Conservation (phyloP, 2,329 filamentous ascomycete species). For the Botryosphaeria dothidea region DNA sequence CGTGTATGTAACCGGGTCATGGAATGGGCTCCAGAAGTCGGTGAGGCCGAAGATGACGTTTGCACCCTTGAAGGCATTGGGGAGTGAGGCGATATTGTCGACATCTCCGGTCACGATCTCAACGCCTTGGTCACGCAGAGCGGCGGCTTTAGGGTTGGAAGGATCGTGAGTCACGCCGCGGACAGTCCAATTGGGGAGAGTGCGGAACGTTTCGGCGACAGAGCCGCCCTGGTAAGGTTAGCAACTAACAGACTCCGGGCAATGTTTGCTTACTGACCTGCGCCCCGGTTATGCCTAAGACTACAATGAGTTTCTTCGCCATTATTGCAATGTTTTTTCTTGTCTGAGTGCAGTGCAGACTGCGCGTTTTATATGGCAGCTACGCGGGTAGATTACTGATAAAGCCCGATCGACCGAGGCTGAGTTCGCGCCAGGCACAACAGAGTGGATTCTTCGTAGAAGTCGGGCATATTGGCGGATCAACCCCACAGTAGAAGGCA, state of each 20-base stretch:
- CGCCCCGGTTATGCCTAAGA: neutral
- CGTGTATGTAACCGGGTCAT: neutral
- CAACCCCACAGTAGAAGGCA: too few species aligned
- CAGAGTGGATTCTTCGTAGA: too few species aligned
- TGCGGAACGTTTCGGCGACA: constrained; percentile 23
- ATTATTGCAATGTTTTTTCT: too few species aligned
- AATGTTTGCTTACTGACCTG: too few species aligned
- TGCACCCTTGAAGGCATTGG: constrained; percentile 38
- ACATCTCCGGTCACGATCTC: constrained; percentile 41
- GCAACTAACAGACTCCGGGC: too few species aligned
- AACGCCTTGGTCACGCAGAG: constrained; percentile 32
- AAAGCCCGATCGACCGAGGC: too few species aligned
- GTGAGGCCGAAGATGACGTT: constrained; percentile 42
- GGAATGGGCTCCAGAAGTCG: constrained; percentile 26
- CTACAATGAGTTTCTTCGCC: too few species aligned
- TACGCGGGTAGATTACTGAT: too few species aligned
- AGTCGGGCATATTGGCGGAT: too few species aligned
- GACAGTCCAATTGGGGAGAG: constrained; percentile 28
- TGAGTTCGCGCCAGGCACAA: too few species aligned
- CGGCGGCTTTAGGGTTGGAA: constrained; percentile 34
- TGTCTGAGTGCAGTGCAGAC: too few species aligned
- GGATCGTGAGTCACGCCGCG: constrained; percentile 48
- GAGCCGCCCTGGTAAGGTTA: neutral
- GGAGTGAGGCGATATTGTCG: constrained; percentile 34
- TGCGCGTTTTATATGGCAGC: too few species aligned